Evolutionary conservation across 345 rosid genomes (phyloP).

Genomic region (Rhodamnia argentea): DNA sequence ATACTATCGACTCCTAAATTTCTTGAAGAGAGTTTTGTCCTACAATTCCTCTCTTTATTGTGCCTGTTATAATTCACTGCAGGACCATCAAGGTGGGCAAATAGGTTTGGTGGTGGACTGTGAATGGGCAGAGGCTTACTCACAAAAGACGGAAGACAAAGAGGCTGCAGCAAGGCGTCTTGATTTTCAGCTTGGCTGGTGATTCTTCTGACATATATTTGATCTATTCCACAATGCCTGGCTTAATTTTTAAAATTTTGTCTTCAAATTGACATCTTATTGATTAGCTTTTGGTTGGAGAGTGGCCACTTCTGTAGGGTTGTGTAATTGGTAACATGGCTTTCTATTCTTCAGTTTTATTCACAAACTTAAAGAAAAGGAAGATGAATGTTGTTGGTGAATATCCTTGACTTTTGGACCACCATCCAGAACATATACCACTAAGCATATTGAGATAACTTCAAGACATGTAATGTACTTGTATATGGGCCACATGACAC

Average conservation of each 20-base stretch:
- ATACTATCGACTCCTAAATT: neutral
- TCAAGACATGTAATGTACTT: neutral
- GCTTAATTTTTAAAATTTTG: neutral
- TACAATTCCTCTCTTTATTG: neutral
- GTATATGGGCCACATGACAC: neutral
- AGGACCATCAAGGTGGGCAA: slow-evolving; percentile 77
- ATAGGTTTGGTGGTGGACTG: slow-evolving; percentile 63
- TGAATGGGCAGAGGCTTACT: slow-evolving; percentile 69
- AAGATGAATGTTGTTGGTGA: neutral
- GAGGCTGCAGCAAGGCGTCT: slow-evolving; percentile 64
- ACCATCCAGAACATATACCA: neutral
- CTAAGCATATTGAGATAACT: neutral
- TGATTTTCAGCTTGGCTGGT: slow-evolving; percentile 94
- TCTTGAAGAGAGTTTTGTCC: neutral
- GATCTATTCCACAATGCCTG: neutral
- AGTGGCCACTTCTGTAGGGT: neutral
- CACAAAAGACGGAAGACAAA: slow-evolving; percentile 46
- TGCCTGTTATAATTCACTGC: neutral
- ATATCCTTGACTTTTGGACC: neutral
- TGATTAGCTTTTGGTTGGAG: neutral
- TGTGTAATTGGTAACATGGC: neutral
- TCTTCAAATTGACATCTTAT: neutral
- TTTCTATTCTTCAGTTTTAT: neutral
- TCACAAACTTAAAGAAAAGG: neutral
- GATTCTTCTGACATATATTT: neutral